Percentiles rank a stretch among this genome's conserved stretches.
These are phyloP conservation scores for Paraconiothyrium sp. DNA, from an alignment of 2,329 filamentous ascomycete genomes.

Conservation along the genomic window DNA sequence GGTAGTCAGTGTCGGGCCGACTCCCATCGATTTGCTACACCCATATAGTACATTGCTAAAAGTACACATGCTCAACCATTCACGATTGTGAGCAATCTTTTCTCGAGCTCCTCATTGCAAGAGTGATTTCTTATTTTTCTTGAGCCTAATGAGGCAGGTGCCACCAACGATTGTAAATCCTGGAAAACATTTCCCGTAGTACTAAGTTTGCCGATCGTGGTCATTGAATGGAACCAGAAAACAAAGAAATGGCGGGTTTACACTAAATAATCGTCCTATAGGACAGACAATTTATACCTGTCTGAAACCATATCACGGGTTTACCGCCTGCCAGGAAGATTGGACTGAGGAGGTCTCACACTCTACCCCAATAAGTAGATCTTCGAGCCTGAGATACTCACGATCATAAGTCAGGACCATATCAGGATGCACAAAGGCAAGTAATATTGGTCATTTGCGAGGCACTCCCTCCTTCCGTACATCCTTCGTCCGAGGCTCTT, in stretches of 20 bases:
- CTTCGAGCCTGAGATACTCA: not conserved
- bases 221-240: not conserved
- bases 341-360: not conserved
- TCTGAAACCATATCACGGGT: not conserved
- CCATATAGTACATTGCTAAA: not conserved
- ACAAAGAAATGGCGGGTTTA: not conserved
- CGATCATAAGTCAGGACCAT: not conserved
- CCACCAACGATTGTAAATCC: not conserved
- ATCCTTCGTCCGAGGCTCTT: constrained; percentile 22
- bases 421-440: not conserved
- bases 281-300: not conserved
- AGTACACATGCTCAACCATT: not conserved
- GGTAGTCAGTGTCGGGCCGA: not conserved
- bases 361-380: not conserved
- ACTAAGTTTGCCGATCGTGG: not conserved
- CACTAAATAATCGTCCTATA: not conserved
- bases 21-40: not conserved
- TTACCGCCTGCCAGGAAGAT: not conserved
- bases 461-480: not conserved
- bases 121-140: not conserved
- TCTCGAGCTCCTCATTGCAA: not conserved
- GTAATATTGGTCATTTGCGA: not conserved
- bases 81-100: not conserved
- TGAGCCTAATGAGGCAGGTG: not conserved
- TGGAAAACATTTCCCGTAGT: not conserved